Evolutionary conservation across 1,284 basidiomycete genomes (phyloP), one percentile per base, ranked within the genome.

Genomic region (Cryptococcus sp.): DNA sequence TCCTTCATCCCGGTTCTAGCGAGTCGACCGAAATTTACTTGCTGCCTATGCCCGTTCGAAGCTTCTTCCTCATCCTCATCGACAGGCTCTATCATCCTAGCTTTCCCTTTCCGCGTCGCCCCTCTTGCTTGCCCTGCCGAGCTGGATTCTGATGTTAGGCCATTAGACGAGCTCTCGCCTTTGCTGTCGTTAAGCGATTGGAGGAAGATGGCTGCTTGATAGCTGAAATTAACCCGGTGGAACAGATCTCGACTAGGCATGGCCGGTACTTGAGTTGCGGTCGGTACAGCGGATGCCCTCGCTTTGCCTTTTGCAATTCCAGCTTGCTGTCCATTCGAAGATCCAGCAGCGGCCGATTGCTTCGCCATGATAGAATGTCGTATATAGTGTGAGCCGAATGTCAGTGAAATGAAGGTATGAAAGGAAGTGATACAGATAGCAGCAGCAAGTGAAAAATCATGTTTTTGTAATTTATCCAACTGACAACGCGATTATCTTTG

Each of bases 221-320:
- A 57, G 8, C 73, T 65, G 58, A 65, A 77, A 52, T 76, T 72
- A 22, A 72, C 57, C 34, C 75, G 69, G 49, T 77, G 73, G 43
- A 70, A 69, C 19, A 74, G 64, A 52, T 77, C 75, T 53, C 64
- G 62, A 54, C 71, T 67, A 15, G 59, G 56, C 10, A 74, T 53
- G 5, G 67, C 54, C 3, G 74, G 72, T 11, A 57, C 55, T 5
- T 54, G 53, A n/a, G 34, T 5, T 19, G 13, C 38, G 11, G n/a
- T 34, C 5, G 29, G 29, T 13, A 13, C 8, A 34, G 29, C 29
- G 29, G 29, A 13, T 13, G 29, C 29, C 13, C 29, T 34, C n/a
- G n/a, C 19, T 43, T 60, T 40, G 17, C 43, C 19, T 19, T 47
- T 22, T 29, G 23, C n/a, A 20, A 8, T 26, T 29, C 38, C n/a